Evolutionary conservation across 2,329 filamentous ascomycete genomes (phyloP).

Genomic region (Conoideocrella luteorostrata): DNA sequence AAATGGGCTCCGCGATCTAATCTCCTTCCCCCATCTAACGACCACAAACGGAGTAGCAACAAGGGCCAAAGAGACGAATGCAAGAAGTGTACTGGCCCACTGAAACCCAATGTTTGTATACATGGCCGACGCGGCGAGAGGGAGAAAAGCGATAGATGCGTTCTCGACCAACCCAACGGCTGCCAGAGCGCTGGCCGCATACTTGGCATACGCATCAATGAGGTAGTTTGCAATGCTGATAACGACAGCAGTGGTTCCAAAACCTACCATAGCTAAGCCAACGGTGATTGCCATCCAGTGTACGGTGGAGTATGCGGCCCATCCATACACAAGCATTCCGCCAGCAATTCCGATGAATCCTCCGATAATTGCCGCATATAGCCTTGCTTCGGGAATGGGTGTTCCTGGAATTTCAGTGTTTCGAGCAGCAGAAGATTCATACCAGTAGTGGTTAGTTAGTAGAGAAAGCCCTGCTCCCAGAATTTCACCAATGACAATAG

Average conservation of each 20-base stretch:
- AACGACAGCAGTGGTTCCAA: conserved; percentile 10
- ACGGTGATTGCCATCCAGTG: conserved; percentile 10
- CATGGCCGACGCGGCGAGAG: conserved; percentile 11
- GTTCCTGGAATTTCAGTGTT: conserved; percentile 6
- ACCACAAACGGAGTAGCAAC: conserved; percentile 9
- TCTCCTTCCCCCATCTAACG: conserved; percentile 2
- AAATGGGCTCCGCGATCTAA: no score
- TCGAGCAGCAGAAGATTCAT: not conserved
- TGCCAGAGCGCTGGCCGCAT: conserved; percentile 11
- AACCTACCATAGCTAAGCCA: conserved; percentile 8
- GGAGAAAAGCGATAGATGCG: conserved; percentile 9
- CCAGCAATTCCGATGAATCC: conserved; percentile 9
- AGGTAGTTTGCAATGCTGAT: conserved; percentile 10
- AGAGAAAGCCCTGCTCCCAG: conserved; percentile 7
- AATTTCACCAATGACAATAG: conserved; percentile 11
- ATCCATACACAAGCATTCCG: conserved; percentile 11
- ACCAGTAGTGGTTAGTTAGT: conserved; percentile 3
- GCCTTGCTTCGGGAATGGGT: conserved; percentile 9
- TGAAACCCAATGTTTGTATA: conserved; percentile 7
- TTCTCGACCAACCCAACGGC: conserved; percentile 12
- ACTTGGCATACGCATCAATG: conserved; percentile 8
- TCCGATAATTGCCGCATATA: conserved; percentile 9
- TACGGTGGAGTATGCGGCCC: conserved; percentile 9
- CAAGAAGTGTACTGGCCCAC: conserved; percentile 11
- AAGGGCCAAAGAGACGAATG: conserved; percentile 7